These are phyloP conservation scores for Agaricales sp. DNA, from an alignment of 1,284 basidiomycete genomes.

Conservation along the genomic window DNA sequence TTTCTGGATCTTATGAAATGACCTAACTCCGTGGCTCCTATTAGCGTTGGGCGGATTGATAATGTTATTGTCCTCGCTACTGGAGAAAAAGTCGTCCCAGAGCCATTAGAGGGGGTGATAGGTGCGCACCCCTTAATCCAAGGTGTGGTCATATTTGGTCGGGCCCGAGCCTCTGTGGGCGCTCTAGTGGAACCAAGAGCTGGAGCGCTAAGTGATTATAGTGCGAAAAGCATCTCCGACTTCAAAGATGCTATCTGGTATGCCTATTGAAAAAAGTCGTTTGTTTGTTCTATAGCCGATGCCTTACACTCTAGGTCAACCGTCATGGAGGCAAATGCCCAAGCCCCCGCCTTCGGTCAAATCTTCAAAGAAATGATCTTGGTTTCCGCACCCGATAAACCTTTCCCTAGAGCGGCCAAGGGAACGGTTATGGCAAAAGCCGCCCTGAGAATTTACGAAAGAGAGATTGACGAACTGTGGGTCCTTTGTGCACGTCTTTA, in stretches of 20 bases:
- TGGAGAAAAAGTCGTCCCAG: conserved; percentile 14
- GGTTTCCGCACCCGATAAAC: conserved; percentile 20
- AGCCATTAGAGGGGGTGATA: conserved; percentile 14
- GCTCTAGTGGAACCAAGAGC: conserved; percentile 26
- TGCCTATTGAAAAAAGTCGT: conserved; percentile 6
- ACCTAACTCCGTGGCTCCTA: conserved; percentile 6
- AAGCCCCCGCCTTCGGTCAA: conserved; percentile 25
- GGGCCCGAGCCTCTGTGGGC: conserved; percentile 25
- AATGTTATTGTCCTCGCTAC: conserved; percentile 13
- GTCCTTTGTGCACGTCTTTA: too few species aligned
- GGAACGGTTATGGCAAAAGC: conserved; percentile 27
- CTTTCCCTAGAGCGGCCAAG: conserved; percentile 25
- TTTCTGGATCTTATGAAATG: not conserved
- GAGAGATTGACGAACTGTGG: conserved; percentile 26
- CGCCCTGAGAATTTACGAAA: conserved; percentile 19
- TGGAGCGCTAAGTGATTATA: conserved; percentile 17
- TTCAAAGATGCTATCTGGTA: conserved; percentile 29
- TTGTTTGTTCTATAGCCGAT: not conserved
- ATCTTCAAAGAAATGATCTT: conserved; percentile 34
- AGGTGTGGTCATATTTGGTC: conserved; percentile 29
- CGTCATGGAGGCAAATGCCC: conserved; percentile 31
- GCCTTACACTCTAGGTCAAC: conserved; percentile 14
- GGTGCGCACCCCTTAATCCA: conserved; percentile 12
- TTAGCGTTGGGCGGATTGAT: conserved; percentile 13
- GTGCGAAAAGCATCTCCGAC: conserved; percentile 17